Evolutionary conservation across 345 rosid species (phyloP).

Genomic region (Bretschneidera sinensis): DNA sequence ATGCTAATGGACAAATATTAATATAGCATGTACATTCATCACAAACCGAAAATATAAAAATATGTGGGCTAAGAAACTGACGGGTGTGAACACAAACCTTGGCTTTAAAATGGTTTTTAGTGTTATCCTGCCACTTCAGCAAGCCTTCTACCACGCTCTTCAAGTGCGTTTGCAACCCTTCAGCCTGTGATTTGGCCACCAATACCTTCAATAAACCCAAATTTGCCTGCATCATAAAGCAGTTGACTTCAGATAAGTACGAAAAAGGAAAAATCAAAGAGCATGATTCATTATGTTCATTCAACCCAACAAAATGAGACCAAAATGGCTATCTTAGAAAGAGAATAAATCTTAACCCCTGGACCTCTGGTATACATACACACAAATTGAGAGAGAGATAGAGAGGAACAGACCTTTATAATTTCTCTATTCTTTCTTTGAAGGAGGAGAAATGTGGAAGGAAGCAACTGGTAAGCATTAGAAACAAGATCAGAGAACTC

Average conservation of each 20-base stretch:
- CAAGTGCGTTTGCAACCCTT: constrained; percentile 69
- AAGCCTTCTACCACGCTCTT: constrained; percentile 77
- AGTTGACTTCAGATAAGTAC: constrained; percentile 10
- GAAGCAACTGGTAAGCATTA: constrained; percentile 69
- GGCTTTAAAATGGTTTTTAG: constrained; percentile 81
- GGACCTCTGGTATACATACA: too few relatives aligned
- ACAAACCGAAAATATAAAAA: too few relatives aligned
- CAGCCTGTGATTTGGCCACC: constrained; percentile 86
- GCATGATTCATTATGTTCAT: too few relatives aligned
- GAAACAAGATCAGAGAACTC: constrained; percentile 91
- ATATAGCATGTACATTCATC: too few relatives aligned
- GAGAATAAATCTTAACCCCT: too few relatives aligned
- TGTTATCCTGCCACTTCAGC: constrained; percentile 78
- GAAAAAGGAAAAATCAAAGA: too few relatives aligned
- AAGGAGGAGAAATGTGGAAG: constrained; percentile 84
- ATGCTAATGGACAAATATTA: too few relatives aligned
- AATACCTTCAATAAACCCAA: constrained; percentile 84
- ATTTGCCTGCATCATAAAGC: constrained; percentile 64
- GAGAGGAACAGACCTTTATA: constrained; percentile 73
- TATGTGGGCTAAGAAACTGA: too few relatives aligned
- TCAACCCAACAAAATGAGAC: too few relatives aligned
- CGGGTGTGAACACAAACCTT: too few relatives aligned
- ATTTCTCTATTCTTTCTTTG: constrained; percentile 80
- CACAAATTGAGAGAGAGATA: constrained; percentile 48
- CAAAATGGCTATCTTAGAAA: too few relatives aligned